These are phyloP conservation scores for Lizonia empirigonia DNA, from an alignment of 2,329 filamentous ascomycete genomes.

Conservation along the genomic window DNA sequence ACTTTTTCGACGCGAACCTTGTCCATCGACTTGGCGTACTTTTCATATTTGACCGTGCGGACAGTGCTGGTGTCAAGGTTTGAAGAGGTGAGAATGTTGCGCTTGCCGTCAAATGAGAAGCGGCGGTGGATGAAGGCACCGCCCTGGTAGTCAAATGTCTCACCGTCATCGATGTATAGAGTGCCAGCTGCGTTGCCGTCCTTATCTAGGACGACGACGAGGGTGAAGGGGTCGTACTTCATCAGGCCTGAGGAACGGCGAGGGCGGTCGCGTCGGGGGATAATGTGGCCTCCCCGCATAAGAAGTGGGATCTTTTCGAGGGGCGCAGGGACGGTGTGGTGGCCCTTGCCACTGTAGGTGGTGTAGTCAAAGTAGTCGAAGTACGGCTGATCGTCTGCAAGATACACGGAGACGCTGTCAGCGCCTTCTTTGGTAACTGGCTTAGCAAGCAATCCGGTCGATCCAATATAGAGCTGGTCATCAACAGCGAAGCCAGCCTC, in stretches of 20 bases:
- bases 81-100: conserved; percentile 69
- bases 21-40: conserved; percentile 80
- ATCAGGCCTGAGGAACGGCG: conserved; percentile 85
- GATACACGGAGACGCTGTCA: conserved; percentile 76
- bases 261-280: conserved; percentile 86
- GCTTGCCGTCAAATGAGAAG: conserved; percentile 67
- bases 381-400: conserved; percentile 87
- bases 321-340: conserved; percentile 74
- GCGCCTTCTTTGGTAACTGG: conserved; percentile 82
- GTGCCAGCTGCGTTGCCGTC: conserved; percentile 77
- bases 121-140: conserved; percentile 87
- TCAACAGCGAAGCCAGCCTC: conserved; percentile 88
- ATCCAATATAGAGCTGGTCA: conserved; percentile 90
- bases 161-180: conserved; percentile 91
- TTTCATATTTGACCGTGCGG: conserved; percentile 67
- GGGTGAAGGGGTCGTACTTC: conserved; percentile 93
- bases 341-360: conserved; percentile 73
- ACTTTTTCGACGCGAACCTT: conserved; percentile 82
- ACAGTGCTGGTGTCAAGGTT: conserved; percentile 47
- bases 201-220: conserved; percentile 75
- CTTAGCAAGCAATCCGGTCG: conserved; percentile 88
- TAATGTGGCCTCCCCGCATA: conserved; percentile 91
- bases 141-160: conserved; percentile 84
- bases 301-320: conserved; percentile 86
- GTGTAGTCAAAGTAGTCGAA: conserved; percentile 95